phyloP scores from a whole-genome alignment of 1,139 yeast species.

The Diutina neorugosa region DNA sequence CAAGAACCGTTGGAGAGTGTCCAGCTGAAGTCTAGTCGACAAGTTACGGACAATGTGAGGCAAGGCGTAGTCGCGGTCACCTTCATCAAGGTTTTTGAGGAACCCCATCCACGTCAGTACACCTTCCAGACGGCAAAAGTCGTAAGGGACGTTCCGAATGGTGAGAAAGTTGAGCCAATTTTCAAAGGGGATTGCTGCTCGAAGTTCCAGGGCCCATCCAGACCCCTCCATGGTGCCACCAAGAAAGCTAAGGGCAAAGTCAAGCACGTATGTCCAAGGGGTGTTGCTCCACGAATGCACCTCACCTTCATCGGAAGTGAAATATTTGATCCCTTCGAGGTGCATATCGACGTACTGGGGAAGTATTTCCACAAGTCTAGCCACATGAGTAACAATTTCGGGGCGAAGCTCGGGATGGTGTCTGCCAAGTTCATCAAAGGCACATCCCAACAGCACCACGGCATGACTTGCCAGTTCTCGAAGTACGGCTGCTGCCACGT shows the following conservation, averaged over 20 bases:
- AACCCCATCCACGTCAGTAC: constrained; percentile 41
- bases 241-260: constrained; percentile 34
- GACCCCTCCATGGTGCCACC: constrained; percentile 35
- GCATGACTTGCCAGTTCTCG: constrained; percentile 7
- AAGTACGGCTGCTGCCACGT: constrained; percentile 34
- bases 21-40: neutral
- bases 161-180: constrained; percentile 33
- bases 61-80: constrained; percentile 39
- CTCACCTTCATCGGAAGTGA: neutral
- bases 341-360: constrained; percentile 23
- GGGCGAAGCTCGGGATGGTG: constrained; percentile 71
- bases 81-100: constrained; percentile 44
- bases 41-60: constrained; percentile 9
- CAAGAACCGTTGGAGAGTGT: constrained; percentile 7
- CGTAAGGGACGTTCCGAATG: constrained; percentile 45
- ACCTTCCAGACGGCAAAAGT: constrained; percentile 44
- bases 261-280: constrained; percentile 31
- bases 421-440: constrained; percentile 72
- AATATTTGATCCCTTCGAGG: constrained; percentile 6
- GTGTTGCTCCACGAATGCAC: constrained; percentile 42
- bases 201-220: constrained; percentile 36
- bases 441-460: constrained; percentile 30
- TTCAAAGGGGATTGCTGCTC: constrained; percentile 26
- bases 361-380: constrained; percentile 32
- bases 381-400: constrained; percentile 38